Percentiles rank a stretch among this genome's conserved stretches.
Conservation (phyloP, 2,329 filamentous ascomycete genomes). For the Colletotrichum siamense region DNA sequence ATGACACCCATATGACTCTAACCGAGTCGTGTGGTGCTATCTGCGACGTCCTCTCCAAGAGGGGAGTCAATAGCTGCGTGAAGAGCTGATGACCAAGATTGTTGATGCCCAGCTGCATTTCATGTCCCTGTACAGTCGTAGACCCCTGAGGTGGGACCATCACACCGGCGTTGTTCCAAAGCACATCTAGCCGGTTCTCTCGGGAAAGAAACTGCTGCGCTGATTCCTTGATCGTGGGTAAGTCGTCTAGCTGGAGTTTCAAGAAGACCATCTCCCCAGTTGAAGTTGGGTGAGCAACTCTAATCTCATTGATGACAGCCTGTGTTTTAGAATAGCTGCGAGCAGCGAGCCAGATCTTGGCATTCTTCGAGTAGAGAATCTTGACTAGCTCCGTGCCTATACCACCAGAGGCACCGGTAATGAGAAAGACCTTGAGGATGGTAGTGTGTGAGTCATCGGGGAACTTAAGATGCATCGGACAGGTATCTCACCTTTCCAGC, state of each 20-base stretch:
- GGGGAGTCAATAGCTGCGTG: background rate
- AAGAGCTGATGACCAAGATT: background rate
- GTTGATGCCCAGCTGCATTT: background rate
- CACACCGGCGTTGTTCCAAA: background rate
- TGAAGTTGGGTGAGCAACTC: background rate
- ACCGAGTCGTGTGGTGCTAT: accelerated
- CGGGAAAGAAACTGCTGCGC: background rate
- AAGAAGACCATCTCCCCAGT: background rate
- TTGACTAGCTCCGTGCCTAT: background rate
- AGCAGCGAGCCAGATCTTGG: background rate
- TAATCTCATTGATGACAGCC: background rate
- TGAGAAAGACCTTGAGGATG: background rate
- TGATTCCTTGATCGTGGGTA: background rate
- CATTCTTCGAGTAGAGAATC: background rate
- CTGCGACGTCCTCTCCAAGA: accelerated
- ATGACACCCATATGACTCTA: background rate
- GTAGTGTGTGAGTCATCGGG: background rate
- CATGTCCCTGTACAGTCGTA: background rate
- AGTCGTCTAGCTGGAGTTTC: background rate
- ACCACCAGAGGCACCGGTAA: background rate
- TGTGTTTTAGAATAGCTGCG: background rate
- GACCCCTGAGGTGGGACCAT: background rate
- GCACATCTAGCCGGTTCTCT: background rate
- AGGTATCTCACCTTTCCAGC: accelerated
- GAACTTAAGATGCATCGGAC: background rate